phyloP scores from a whole-genome alignment of 371 early-diverging fungal species.

The Circinella umbellata region DNA sequence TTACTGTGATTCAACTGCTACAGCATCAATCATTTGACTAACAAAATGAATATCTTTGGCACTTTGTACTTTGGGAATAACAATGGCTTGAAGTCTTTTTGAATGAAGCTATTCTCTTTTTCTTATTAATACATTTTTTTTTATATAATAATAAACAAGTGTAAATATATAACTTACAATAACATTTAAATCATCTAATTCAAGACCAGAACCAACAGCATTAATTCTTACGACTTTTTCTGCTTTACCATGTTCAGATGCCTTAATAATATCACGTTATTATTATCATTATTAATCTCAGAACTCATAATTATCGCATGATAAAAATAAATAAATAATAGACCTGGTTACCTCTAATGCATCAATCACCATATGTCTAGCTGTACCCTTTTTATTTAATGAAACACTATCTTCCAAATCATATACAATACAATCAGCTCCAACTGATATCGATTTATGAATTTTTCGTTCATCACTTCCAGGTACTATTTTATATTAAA shows the following conservation, averaged over 20 bases:
- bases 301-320: background rate
- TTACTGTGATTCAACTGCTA: constrained; percentile 75
- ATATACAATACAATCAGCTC: constrained; percentile 84
- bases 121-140: background rate
- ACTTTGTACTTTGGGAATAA: constrained; percentile 91
- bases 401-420: constrained; percentile 94
- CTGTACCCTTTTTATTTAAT: constrained; percentile 78
- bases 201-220: constrained; percentile 82
- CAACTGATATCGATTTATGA: constrained; percentile 68
- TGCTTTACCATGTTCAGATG: constrained; percentile 66
- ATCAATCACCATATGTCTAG: constrained; percentile 76
- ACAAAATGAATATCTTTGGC: constrained; percentile 83
- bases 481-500: constrained; percentile 61
- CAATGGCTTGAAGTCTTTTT: constrained; percentile 73
- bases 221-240: constrained; percentile 92
- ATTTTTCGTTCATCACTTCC: constrained; percentile 93
- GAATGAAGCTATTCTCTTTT: constrained; percentile 62
- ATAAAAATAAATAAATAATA: background rate
- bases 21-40: constrained; percentile 75
- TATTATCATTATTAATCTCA: background rate
- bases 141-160: too few relatives aligned
- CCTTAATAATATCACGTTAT: constrained; percentile 32
- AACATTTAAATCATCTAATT: constrained; percentile 80
- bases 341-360: constrained; percentile 72
- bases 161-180: constrained; percentile 72